phyloP scores from a whole-genome alignment of 2,329 filamentous ascomycete genomes.

The Cadophora sp. region DNA sequence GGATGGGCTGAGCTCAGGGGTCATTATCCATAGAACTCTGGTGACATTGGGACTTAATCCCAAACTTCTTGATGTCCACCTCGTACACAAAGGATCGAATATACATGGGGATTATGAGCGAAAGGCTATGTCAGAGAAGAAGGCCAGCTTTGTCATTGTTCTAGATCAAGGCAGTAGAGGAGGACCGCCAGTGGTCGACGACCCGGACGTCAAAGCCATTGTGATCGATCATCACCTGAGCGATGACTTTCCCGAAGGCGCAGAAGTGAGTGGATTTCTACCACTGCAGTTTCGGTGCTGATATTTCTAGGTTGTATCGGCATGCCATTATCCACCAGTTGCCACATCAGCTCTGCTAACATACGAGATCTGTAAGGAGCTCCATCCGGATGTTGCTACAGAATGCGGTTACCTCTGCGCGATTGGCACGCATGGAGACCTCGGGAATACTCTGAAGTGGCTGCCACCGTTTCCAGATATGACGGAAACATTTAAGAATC shows the following conservation, averaged over 20 bases:
- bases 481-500: conserved; percentile 62
- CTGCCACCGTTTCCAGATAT: conserved; percentile 71
- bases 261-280: conserved; percentile 29
- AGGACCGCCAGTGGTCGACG: conserved; percentile 59
- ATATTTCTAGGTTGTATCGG: conserved; percentile 61
- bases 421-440: conserved; percentile 71
- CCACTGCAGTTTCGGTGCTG: not conserved
- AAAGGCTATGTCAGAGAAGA: conserved; percentile 54
- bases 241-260: conserved; percentile 61
- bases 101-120: conserved; percentile 63
- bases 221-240: conserved; percentile 70
- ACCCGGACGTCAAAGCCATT: conserved; percentile 55
- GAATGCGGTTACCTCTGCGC: conserved; percentile 67
- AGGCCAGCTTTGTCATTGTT: conserved; percentile 65
- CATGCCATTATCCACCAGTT: conserved; percentile 69
- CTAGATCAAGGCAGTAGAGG: conserved; percentile 69
- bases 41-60: conserved; percentile 61
- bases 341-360: conserved; percentile 69
- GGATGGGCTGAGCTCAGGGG: conserved; percentile 69
- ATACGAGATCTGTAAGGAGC: conserved; percentile 64
- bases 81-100: conserved; percentile 64
- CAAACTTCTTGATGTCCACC: conserved; percentile 61
- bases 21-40: conserved; percentile 66
- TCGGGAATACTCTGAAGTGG: conserved; percentile 71
- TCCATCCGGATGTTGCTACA: conserved; percentile 57